Base-by-base conservation (phyloP, 2,329 filamentous ascomycete species). In the Aspergillus ustus region DNA sequence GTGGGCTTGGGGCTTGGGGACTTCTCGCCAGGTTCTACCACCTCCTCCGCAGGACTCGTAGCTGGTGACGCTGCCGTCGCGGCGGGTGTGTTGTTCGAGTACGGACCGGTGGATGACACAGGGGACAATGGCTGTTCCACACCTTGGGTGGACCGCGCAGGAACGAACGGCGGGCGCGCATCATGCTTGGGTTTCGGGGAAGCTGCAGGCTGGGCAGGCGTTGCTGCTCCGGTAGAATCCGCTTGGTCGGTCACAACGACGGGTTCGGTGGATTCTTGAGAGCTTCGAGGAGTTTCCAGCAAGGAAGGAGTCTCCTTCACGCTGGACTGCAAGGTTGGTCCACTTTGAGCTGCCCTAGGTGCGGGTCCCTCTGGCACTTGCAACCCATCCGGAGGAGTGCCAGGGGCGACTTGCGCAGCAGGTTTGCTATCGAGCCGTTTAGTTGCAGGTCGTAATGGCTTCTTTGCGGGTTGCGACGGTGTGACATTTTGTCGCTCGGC, bases 11-110 rank as follows among this genome's bases (percentile, higher is more conserved):
- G 64, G 29, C 64, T 72, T 20, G 60, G 63, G 78, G 80, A 66
- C 82, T 83, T 65, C 78, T 80, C 48, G 81, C 72, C 61, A 79
- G 74, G 66, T 80, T 72, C 70, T 9, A 61, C 62, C 28, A 65
- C 64, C 56, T 92, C 89, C 58, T 89, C 85, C 58, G 90, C 90
- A 1, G 90, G 88, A 68, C 90, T 93, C 1, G 91, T 93, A 67
- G 90, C 88, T 1, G 90, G 87, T 1, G 91, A 93, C 7, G 83
- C 84, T 64, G 89, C 85, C 62, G 88, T 85, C 44, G 88, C 83
- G 40, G 84, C 85, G 1, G 91, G 90, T 0, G 91, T 95, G 22
- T 89, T 87, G 58, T 88, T 88, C 48, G 90, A 93, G 68, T 89
- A 88, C 1, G 88, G 85, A 34, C 83, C 87, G 58, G 86, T 79